A percentile compares a stretch with the other conserved stretches of the same genome.
These are phyloP conservation scores for Trichocladium uniseriatum DNA, from an alignment of 495 filamentous ascomycete genomes.

Conservation along the genomic window DNA sequence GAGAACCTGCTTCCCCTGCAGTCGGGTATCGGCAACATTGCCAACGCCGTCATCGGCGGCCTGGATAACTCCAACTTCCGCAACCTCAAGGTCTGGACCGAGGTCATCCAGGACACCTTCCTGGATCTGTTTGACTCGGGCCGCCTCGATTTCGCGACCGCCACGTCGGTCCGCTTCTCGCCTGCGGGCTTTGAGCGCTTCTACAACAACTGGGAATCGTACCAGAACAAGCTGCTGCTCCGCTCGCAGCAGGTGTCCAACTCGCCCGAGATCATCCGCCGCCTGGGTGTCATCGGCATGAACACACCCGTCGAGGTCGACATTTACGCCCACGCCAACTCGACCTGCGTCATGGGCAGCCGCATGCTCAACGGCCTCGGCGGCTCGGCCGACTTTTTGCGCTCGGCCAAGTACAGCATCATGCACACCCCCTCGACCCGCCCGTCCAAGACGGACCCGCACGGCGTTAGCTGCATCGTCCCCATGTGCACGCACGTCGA, in stretches of 20 bases:
- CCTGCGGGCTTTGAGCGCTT: conserved; percentile 88
- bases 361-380: conserved; percentile 91
- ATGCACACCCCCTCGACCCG: conserved; percentile 85
- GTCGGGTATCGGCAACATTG: conserved; percentile 88
- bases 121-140: conserved; percentile 89
- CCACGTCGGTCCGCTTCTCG: conserved; percentile 85
- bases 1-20: conserved; percentile 73
- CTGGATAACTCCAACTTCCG: conserved; percentile 76
- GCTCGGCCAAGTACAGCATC: conserved; percentile 76
- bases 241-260: conserved; percentile 84
- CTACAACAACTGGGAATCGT: conserved; percentile 76
- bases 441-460: conserved; percentile 73
- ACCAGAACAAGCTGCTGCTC: conserved; percentile 75
- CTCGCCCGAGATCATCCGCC: conserved; percentile 87
- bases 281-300: conserved; percentile 86
- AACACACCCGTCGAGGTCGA: conserved; percentile 93
- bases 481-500: conserved; percentile 91
- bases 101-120: conserved; percentile 90
- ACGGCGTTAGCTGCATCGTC: conserved; percentile 78
- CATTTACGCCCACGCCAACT: conserved; percentile 92
- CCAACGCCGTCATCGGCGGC: conserved; percentile 84
- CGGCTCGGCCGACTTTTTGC: conserved; percentile 81
- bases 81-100: conserved; percentile 87
- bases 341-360: conserved; percentile 80
- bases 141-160: conserved; percentile 82